Percentiles rank a stretch among this genome's conserved stretches.
phyloP scores from a whole-genome alignment of 768 basidiomycete species.

The Baorangia bicolor region DNA sequence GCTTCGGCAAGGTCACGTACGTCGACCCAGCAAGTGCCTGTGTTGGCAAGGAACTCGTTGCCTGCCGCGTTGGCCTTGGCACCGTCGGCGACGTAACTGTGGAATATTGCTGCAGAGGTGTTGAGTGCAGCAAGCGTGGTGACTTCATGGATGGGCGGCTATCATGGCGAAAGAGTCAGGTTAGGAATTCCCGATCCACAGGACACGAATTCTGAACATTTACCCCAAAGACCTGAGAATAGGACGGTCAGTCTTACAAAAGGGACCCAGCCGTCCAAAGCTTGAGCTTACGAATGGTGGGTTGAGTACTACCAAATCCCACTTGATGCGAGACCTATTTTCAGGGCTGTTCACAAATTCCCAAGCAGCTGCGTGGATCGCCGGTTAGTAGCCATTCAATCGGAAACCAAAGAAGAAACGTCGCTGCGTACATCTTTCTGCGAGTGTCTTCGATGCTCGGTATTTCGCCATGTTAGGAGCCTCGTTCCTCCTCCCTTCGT shows the following conservation, averaged over 20 bases:
- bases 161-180: neutral
- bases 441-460: constrained; percentile 60
- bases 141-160: constrained; percentile 47
- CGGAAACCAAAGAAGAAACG: neutral
- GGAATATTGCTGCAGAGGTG: constrained; percentile 37
- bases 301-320: constrained; percentile 40
- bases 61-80: constrained; percentile 20
- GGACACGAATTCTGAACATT: neutral
- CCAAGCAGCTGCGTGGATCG: constrained; percentile 44
- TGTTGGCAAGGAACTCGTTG: constrained; percentile 24
- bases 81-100: constrained; percentile 31
- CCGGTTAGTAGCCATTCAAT: neutral
- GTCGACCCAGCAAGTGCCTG: constrained; percentile 42
- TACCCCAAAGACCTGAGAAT: constrained; percentile 31
- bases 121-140: constrained; percentile 36
- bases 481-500: constrained; percentile 43
- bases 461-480: constrained; percentile 45
- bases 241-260: neutral
- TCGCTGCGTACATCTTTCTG: constrained; percentile 51
- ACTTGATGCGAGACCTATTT: constrained; percentile 33
- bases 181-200: neutral
- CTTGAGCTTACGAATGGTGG: constrained; percentile 37
- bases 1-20: constrained; percentile 56
- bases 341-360: constrained; percentile 34
- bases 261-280: neutral